phyloP scores from a whole-genome alignment of 1,284 basidiomycete genomes.

The Hymenochaete sp. region DNA sequence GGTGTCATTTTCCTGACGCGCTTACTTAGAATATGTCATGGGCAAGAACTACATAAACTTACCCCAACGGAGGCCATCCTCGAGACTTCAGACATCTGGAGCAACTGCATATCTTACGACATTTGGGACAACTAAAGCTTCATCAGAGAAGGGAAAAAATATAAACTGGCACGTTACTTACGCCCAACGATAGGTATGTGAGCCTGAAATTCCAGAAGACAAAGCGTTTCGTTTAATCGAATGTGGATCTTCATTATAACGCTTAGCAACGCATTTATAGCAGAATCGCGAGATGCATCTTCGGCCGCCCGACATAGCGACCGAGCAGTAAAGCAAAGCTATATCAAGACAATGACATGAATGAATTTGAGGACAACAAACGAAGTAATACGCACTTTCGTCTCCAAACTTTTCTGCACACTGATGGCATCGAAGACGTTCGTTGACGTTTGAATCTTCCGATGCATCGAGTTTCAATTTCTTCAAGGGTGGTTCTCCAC shows the following conservation, averaged over 20 bases:
- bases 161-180: constrained; percentile 25
- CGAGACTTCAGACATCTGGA: constrained; percentile 37
- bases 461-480: constrained; percentile 13
- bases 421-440: constrained; percentile 57
- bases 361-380: neutral
- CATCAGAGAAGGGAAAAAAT: neutral
- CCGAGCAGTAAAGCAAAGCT: neutral
- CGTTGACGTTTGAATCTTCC: constrained; percentile 10
- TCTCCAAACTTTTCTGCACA: constrained; percentile 33
- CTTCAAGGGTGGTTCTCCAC: constrained; percentile 10
- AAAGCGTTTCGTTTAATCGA: too few relatives aligned
- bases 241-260: too few relatives aligned
- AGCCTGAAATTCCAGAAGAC: constrained; percentile 41
- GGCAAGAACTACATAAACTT: constrained; percentile 18
- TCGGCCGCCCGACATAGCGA: neutral
- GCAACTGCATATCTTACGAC: constrained; percentile 58
- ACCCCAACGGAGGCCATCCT: constrained; percentile 43
- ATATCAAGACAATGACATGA: neutral
- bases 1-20: neutral
- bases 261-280: too few relatives aligned
- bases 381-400: constrained; percentile 2
- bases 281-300: too few relatives aligned
- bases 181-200: constrained; percentile 49
- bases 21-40: constrained; percentile 25
- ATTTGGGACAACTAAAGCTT: constrained; percentile 59